Base-by-base conservation (phyloP, 2,329 filamentous ascomycete genomes). In the Fusarium citri region DNA sequence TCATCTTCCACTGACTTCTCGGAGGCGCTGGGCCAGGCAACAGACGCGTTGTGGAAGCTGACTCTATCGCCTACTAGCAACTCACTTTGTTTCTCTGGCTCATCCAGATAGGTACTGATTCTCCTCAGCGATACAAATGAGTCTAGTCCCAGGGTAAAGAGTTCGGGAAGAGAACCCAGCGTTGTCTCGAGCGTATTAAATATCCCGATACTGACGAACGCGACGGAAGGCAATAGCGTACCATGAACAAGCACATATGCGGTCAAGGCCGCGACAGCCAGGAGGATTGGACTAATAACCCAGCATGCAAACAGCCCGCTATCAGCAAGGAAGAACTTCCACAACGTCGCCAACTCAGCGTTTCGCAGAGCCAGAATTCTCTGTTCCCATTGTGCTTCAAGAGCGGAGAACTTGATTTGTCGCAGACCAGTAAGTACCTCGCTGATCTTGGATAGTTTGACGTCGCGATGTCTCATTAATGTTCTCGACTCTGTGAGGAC, bases 341-440 rank as follows among this genome's bases (percentile, higher is more conserved):
- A 92, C 31, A 92, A 84, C 16, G 87, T 87, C 3, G 79, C 77
- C 11, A 94, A 83, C 76, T 94, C 92, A 41, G 85, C 86, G 43
- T 89, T 85, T 74, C 92, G 84, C 86, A 59, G 84, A 77, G 66
- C 84, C 78, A 75, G 68, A 23, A 95, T 91, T 64, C 89, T 90
- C 16, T 84, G 82, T 75, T 93, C 88, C 92, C 92, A 94, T 71
- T 92, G 88, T 15, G 83, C 80, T 78, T 94, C 92, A 1, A 93
- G 78, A 1, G 92, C 92, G 0, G 91, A 91, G 72, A 94, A 94
- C 74, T 94, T 95, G 80, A 95, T 93, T 77, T 95, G 92, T 1
- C 92, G 88, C 61, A 94, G 94, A 8, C 92, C 92, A 68, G 91
- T 87, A 2, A 95, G 81, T 0, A 90, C 91, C 77, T 95, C 92